These are phyloP conservation scores for Trichoderma koningii DNA, from an alignment of 2,329 filamentous ascomycete species.

Conservation along the genomic window DNA sequence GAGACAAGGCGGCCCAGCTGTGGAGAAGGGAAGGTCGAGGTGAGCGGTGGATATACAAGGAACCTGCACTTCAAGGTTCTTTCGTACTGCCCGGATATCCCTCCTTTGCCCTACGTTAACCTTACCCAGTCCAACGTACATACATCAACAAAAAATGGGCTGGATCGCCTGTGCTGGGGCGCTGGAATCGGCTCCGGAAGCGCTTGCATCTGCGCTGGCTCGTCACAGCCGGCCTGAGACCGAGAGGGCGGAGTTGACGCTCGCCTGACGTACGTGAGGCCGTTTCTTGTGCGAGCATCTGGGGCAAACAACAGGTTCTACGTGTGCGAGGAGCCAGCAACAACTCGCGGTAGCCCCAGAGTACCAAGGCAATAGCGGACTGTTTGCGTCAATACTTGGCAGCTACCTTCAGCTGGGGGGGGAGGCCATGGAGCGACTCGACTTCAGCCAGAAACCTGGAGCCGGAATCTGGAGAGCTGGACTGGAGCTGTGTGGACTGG, in stretches of 20 bases:
- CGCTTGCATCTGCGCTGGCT: constrained; percentile 15
- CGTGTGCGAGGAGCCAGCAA: background rate
- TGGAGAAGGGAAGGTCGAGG: constrained; percentile 22
- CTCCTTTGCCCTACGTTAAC: background rate
- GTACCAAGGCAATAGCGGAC: background rate
- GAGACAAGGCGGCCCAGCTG: constrained; percentile 10
- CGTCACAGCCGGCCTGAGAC: background rate
- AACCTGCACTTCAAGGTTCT: background rate
- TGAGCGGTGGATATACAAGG: background rate
- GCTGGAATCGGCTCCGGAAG: constrained; percentile 20
- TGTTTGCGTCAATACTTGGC: constrained; percentile 2
- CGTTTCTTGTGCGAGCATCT: background rate
- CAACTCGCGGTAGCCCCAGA: background rate
- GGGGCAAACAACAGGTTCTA: constrained; percentile 13
- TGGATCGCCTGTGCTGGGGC: constrained; percentile 12
- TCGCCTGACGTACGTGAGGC: constrained; percentile 25
- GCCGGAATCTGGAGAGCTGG: background rate
- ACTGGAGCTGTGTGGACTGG: too few relatives aligned
- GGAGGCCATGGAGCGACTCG: background rate
- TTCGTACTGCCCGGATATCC: background rate
- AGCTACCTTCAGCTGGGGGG: background rate
- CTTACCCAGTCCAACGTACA: background rate
- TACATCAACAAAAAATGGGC: too few relatives aligned
- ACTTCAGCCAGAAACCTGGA: too few relatives aligned
- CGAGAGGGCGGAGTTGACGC: constrained; percentile 24